phyloP scores from a whole-genome alignment of 225 moss, liverwort and hornwort genomes.

The Marchantia polymorpha region DNA sequence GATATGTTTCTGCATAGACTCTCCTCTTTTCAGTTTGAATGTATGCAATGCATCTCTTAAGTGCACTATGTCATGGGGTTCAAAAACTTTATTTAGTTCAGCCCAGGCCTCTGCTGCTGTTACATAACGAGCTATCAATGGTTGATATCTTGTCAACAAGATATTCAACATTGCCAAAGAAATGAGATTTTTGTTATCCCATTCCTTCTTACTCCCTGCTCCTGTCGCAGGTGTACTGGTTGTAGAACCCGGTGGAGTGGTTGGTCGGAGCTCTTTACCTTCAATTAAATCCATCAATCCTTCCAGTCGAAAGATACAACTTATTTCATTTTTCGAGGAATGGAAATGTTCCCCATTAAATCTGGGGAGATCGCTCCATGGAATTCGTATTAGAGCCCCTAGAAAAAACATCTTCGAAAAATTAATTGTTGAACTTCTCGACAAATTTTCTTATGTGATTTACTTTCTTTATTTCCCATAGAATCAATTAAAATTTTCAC shows the following conservation, averaged over 20 bases:
- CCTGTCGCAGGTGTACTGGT: neutral
- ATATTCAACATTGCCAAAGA: no score
- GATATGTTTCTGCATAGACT: no score
- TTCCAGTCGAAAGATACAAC: neutral
- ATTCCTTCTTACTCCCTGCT: neutral
- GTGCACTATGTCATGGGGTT: no score
- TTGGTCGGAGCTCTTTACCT: conserved; percentile 2
- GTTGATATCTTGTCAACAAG: no score
- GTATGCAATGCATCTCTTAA: no score
- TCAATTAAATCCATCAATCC: neutral
- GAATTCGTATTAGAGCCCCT: neutral
- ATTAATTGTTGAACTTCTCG: neutral
- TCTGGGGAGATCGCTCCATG: neutral
- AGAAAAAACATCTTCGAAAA: neutral
- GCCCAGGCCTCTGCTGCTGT: no score
- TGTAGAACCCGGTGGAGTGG: no score
- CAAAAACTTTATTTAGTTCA: no score
- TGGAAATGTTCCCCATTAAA: conserved; percentile 8
- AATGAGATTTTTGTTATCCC: neutral
- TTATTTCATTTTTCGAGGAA: neutral
- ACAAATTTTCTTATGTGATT: neutral
- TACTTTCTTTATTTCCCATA: no score
- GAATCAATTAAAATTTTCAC: conserved; percentile 1
- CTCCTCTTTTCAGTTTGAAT: no score
- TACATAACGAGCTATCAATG: no score